Base-by-base conservation (phyloP, 2,329 filamentous ascomycete genomes). In the Cercospora janseana region DNA sequence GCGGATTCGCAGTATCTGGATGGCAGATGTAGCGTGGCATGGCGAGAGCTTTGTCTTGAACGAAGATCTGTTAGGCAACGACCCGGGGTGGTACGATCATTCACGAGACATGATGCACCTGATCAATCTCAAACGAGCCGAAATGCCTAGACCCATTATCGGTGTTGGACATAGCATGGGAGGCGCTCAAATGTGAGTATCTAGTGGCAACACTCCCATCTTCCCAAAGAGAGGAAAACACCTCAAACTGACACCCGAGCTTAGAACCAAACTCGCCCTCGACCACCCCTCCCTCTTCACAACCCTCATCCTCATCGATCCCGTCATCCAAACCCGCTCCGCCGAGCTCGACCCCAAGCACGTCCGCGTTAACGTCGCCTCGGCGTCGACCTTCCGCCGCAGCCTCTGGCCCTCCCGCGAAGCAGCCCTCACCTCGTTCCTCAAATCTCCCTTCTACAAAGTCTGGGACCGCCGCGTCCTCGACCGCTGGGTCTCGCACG, bases 91-190 rank as follows among this genome's bases (percentile, higher is more conserved):
- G 89, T 78, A 83, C 56, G 91, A 96, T 70, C 83, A 92, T 67
- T 73, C 87, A 40, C 82, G 90, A 34, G 91, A 96, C 67, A 79
- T 95, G 4, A 76, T 91, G 12, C 82, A 91, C 64, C 79, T 95
- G 69, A 79, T 93, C 72, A 96, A 95, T 70, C 76, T 81, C 46
- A 92, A 95, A 71, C 86, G 89, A 32, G 73, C 77, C 9, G 75
- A 87, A 54, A 89, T 93, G 79, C 85, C 87, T 7, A 85, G 86
- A 1, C 92, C 92, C 1, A 75, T 96, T 16, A 71, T 96, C 55
- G 91, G 88, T 48, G 70, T 96, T 20, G 92, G 89, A 12, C 92
- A 97, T 71, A 95, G 88, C 60, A 91, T 95, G 75, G 92, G 92
- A 60, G 90, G 79, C 58, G 81, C 80, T 64, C 80, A 87, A 52